These are phyloP conservation scores for Ceratobasidium sp. DNA, from an alignment of 1,284 basidiomycete species.

Conservation along the genomic window DNA sequence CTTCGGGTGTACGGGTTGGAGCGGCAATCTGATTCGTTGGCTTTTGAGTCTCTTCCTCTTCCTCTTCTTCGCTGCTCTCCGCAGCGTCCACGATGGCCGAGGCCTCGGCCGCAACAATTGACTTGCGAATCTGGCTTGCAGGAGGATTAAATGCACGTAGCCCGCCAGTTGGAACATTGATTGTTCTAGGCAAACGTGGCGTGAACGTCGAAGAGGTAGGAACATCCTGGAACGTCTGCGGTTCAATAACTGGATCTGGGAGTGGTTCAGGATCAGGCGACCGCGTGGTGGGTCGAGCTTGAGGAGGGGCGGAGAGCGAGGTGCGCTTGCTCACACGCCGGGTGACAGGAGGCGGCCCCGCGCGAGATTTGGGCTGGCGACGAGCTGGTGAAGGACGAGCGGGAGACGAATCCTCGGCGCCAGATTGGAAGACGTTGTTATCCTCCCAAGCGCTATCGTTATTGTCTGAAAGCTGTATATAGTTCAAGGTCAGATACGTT, in stretches of 20 bases:
- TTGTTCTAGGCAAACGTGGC: slow-evolving; percentile 36
- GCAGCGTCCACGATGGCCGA: slow-evolving; percentile 15
- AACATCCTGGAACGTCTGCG: slow-evolving; percentile 53
- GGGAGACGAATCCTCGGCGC: slow-evolving; percentile 42
- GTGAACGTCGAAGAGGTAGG: slow-evolving; percentile 43
- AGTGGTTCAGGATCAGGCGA: slow-evolving; percentile 14
- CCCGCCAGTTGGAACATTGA: slow-evolving; percentile 25
- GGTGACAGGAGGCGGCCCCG: slow-evolving; percentile 30
- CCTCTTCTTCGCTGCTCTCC: slow-evolving; percentile 34
- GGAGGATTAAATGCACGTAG: slow-evolving; percentile 16
- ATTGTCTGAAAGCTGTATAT: slow-evolving; percentile 29
- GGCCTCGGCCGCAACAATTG: slow-evolving; percentile 23
- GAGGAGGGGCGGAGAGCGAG: slow-evolving; percentile 35
- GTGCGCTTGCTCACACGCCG: slow-evolving; percentile 40
- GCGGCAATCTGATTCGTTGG: slow-evolving; percentile 46
- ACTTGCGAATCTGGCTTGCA: slow-evolving; percentile 33
- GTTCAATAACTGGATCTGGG: slow-evolving; percentile 47
- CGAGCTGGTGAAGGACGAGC: slow-evolving; percentile 24
- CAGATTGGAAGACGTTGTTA: slow-evolving; percentile 46
- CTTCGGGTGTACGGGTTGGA: not conserved
- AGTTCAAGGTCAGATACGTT: not conserved
- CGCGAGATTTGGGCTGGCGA: slow-evolving; percentile 29
- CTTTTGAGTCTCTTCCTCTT: slow-evolving; percentile 47
- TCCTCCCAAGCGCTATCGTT: slow-evolving; percentile 46
- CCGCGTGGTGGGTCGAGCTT: slow-evolving; percentile 4